Evolutionary conservation across 345 rosid species (phyloP).

Genomic region (Ricinus communis): DNA sequence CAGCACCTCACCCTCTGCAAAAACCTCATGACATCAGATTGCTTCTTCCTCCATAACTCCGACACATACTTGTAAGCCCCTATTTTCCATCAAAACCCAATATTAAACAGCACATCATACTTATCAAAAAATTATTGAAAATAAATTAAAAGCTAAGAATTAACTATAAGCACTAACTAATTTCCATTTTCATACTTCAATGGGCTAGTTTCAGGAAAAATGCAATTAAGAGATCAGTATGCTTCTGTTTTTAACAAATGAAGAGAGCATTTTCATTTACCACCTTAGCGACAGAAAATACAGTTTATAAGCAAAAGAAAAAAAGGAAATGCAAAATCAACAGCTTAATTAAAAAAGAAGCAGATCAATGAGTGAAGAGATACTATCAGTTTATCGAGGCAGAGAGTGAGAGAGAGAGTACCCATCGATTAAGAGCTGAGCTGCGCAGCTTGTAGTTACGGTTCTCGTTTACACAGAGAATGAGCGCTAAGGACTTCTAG

Average conservation of each 20-base stretch:
- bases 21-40: conserved; percentile 98
- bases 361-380: too few relatives aligned
- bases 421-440: conserved; percentile 23
- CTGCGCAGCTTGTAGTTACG: not conserved
- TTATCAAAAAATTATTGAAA: too few relatives aligned
- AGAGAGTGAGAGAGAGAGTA: conserved; percentile 1
- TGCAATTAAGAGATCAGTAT: not conserved
- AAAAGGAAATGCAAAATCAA: not conserved
- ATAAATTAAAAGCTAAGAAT: not conserved
- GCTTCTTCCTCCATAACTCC: conserved; percentile 99
- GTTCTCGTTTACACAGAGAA: not conserved
- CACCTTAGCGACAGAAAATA: too few relatives aligned
- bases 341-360: not conserved
- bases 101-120: too few relatives aligned
- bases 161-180: too few relatives aligned
- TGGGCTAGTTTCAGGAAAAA: too few relatives aligned
- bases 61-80: conserved; percentile 97
- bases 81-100: conserved; percentile 16
- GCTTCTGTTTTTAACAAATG: too few relatives aligned
- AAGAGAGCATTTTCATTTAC: too few relatives aligned
- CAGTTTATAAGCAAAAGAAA: too few relatives aligned
- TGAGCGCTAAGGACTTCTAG: not conserved
- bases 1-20: conserved; percentile 98
- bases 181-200: too few relatives aligned
- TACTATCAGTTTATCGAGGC: not conserved